These are phyloP conservation scores for Solidago caesia DNA, from an alignment of 129 eudicot genomes.

Conservation along the genomic window DNA sequence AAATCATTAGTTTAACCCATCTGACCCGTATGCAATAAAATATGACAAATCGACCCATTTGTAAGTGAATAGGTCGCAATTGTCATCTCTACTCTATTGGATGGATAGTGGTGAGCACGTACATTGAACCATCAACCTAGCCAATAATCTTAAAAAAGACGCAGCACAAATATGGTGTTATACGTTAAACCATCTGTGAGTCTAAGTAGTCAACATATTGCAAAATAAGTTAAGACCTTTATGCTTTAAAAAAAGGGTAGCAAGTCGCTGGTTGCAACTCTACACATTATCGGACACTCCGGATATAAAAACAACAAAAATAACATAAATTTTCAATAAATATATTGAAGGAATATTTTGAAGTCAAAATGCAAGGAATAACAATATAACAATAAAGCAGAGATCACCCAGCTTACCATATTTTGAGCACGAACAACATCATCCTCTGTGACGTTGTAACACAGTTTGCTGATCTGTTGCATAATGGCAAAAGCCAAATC, in stretches of 20 bases:
- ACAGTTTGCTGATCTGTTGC: slow-evolving; percentile 72
- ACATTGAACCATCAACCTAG: not conserved
- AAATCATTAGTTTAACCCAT: too few relatives aligned
- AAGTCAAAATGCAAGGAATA: not conserved
- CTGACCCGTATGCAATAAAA: too few relatives aligned
- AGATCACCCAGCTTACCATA: slow-evolving; percentile 46
- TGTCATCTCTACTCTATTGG: too few relatives aligned
- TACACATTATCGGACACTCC: not conserved
- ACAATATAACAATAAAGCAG: not conserved
- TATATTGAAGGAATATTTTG: slow-evolving; percentile 6
- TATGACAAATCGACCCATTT: too few relatives aligned
- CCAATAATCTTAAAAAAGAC: not conserved
- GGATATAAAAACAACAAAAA: not conserved
- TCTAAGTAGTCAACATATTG: not conserved
- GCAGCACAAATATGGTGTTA: not conserved
- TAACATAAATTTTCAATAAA: not conserved
- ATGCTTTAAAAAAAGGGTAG: not conserved
- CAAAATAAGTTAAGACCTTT: not conserved
- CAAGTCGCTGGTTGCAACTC: not conserved
- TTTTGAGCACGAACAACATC: slow-evolving; percentile 89
- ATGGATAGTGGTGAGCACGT: too few relatives aligned
- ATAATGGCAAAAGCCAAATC: slow-evolving; percentile 83
- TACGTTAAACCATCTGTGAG: not conserved
- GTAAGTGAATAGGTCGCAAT: too few relatives aligned
- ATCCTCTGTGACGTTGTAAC: slow-evolving; percentile 69